Conservation (phyloP, 2,329 filamentous ascomycete species). For the Claviceps sp. region DNA sequence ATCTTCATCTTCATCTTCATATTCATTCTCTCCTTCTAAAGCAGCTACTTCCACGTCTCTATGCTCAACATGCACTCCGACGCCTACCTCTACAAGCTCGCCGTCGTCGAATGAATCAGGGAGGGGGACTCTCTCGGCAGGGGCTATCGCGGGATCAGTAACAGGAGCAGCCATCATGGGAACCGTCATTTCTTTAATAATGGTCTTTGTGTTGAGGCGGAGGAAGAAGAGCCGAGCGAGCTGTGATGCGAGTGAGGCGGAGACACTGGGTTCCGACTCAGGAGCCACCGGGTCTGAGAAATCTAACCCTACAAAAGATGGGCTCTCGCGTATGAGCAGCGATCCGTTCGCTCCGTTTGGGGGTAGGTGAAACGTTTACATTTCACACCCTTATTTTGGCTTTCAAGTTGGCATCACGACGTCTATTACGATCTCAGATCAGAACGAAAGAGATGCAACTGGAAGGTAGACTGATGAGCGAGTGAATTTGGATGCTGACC, state of each 20-base stretch:
- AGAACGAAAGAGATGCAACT: neutral
- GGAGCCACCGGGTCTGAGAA: slow-evolving; percentile 1
- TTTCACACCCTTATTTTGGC: too few relatives aligned
- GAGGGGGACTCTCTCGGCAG: slow-evolving; percentile 13
- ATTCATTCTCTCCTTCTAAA: neutral
- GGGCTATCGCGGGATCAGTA: slow-evolving; percentile 21
- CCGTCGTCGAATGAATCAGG: neutral
- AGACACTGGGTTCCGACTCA: slow-evolving; percentile 1
- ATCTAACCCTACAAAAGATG: slow-evolving; percentile 9
- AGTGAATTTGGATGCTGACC: neutral
- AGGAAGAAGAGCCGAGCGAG: slow-evolving; percentile 7
- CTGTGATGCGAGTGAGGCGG: slow-evolving; percentile 4
- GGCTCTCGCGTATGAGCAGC: slow-evolving; percentile 6
- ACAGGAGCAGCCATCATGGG: slow-evolving; percentile 15
- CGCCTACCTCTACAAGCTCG: neutral
- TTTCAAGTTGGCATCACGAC: too few relatives aligned
- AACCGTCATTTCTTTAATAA: slow-evolving; percentile 14
- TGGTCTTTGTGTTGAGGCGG: slow-evolving; percentile 10
- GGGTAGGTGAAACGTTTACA: slow-evolving; percentile 18
- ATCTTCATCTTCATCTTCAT: too few relatives aligned
- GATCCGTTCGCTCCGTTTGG: slow-evolving; percentile 32
- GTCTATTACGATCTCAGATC: too few relatives aligned
- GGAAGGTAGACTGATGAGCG: neutral
- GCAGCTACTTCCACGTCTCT: neutral
- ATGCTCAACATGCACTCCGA: neutral